Evolutionary conservation across 257 asterid species (phyloP), one percentile per base, ranked within the genome.

Genomic region (Nicotiana knightiana): DNA sequence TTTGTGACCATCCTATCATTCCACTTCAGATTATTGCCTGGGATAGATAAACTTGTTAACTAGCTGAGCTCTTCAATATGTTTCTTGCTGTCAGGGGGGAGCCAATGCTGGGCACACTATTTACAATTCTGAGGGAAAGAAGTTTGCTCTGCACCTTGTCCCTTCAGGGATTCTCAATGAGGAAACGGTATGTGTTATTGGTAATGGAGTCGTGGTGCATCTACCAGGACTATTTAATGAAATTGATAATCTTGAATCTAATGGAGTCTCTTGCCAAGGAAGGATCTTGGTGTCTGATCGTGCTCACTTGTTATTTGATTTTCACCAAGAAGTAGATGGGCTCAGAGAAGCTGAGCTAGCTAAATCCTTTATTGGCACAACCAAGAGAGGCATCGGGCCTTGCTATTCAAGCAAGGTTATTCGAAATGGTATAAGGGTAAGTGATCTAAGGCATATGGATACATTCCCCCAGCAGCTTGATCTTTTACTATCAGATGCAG

Each of bases 61-160:
- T 70, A 70, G 37, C 76, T 55, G 46, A 26, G n/a, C 51, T 17
- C 18, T 57, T 77, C 6, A 10, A 76, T 55, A 39, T 10, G 43
- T 26, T 73, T 73, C 43, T 73, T 73, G 43, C 16, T 73, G 8
- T 48, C 87, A 95, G 99, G 99, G 99, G 54, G 99, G 99, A 87
- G 97, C 98, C 73, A 96, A 96, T 88, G 99, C 98, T 51, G 99
- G 99, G 63, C 99, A 94, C 88, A 96, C 99, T 33, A 93, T 94
- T 67, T 92, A 93, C 86, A 93, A 95, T 71, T 86, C 98, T 10
- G 98, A 92, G 86, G 99, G 99, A 80, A 92, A 94, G 85, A 96
- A 92, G 84, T 96, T 93, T 86, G 92, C 98, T 0, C 98, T 96
- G 73, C 99, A 94, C 87, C 96, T 96, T 81, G 95, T 96, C 9